A percentile compares a stretch with the other conserved stretches of the same genome.
These are phyloP conservation scores for Epichloe gansuensis DNA, from an alignment of 2,329 filamentous ascomycete species.

Conservation along the genomic window DNA sequence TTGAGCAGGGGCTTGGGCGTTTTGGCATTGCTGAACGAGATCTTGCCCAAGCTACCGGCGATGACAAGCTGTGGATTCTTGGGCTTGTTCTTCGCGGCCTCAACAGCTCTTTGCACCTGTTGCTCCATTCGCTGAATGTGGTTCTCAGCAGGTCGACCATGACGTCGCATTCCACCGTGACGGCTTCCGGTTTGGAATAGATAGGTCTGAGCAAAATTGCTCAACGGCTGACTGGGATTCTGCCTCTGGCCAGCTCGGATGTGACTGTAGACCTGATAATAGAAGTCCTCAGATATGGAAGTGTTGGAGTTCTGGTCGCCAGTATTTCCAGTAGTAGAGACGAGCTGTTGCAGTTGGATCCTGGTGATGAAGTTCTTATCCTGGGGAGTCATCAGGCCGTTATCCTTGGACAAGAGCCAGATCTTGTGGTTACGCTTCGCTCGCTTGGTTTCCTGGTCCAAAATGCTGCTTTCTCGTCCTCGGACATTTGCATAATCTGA, in stretches of 20 bases:
- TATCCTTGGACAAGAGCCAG: constrained; percentile 81
- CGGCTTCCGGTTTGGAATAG: constrained; percentile 87
- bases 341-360: constrained; percentile 92
- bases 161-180: constrained; percentile 59
- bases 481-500: constrained; percentile 57
- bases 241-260: constrained; percentile 83
- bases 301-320: constrained; percentile 71
- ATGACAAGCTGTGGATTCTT: constrained; percentile 97
- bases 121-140: constrained; percentile 99
- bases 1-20: constrained; percentile 90
- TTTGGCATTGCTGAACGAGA: constrained; percentile 97
- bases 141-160: constrained; percentile 79
- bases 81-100: constrained; percentile 92
- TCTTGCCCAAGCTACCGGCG: constrained; percentile 92
- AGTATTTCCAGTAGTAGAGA: constrained; percentile 80
- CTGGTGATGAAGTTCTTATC: constrained; percentile 99
- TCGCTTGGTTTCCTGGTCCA: constrained; percentile 85
- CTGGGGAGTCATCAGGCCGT: constrained; percentile 96
- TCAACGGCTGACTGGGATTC: constrained; percentile 84
- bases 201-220: constrained; percentile 96
- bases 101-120: constrained; percentile 92
- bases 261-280: constrained; percentile 94
- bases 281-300: constrained; percentile 84
- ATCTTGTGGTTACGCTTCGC: constrained; percentile 99
- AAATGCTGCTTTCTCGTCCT: constrained; percentile 74